A percentile compares a stretch with the other conserved stretches of the same genome.
These are phyloP conservation scores for Wickerhamomyces ciferrii DNA, from an alignment of 805 yeast genomes.

Conservation along the genomic window DNA sequence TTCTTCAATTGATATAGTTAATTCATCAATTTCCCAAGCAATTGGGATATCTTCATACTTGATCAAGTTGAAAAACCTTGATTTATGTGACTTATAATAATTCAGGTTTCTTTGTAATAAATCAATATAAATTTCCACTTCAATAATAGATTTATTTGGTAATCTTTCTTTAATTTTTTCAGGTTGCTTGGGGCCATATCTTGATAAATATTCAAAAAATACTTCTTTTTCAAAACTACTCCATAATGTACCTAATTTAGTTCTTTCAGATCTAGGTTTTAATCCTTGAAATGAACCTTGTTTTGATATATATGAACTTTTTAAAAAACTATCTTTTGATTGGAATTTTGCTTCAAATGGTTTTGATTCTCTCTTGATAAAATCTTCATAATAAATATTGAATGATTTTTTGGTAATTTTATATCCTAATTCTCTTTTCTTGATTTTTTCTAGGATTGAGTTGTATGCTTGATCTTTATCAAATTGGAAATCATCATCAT, in stretches of 20 bases:
- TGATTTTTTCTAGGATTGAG: too few relatives aligned
- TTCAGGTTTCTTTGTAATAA: conserved; percentile 27
- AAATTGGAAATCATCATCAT: not conserved
- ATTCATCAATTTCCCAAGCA: conserved; percentile 45
- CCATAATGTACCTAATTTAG: conserved; percentile 36
- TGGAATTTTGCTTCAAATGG: too few relatives aligned
- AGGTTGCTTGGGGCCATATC: conserved; percentile 42
- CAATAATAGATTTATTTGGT: conserved; percentile 35
- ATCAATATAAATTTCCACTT: conserved; percentile 41
- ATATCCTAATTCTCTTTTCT: too few relatives aligned
- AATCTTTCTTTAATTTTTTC: conserved; percentile 34
- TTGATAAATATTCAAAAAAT: conserved; percentile 44
- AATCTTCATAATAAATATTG: too few relatives aligned
- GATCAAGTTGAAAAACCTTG: conserved; percentile 18
- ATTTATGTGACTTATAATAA: conserved; percentile 18
- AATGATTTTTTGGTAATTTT: too few relatives aligned
- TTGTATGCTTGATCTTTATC: too few relatives aligned
- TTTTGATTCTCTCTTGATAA: too few relatives aligned
- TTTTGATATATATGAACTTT: not conserved
- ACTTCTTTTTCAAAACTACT: conserved; percentile 39
- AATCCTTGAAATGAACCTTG: not conserved
- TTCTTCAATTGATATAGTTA: conserved; percentile 37
- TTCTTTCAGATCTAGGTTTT: not conserved
- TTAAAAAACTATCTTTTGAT: too few relatives aligned
- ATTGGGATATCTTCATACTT: conserved; percentile 43